phyloP scores from a whole-genome alignment of 1,284 basidiomycete genomes.

The Ceratobasidium theobromae region DNA sequence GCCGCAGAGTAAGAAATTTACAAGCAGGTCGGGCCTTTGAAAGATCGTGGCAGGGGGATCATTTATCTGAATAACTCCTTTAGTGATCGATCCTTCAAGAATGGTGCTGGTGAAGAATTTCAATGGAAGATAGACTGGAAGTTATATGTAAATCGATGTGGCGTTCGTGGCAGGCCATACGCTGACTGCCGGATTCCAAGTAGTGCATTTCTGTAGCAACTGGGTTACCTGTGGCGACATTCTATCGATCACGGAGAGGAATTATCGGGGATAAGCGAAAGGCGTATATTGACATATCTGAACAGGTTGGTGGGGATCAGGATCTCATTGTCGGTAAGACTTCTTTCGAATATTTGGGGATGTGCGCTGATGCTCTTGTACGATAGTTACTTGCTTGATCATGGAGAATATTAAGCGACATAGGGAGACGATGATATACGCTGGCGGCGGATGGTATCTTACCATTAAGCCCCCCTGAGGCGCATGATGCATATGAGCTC shows the following conservation, averaged over 20 bases:
- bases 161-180: not conserved
- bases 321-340: slow-evolving; percentile 16
- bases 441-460: slow-evolving; percentile 2
- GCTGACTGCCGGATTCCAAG: not conserved
- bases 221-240: not conserved
- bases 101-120: not conserved
- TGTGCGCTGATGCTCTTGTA: not conserved
- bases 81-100: slow-evolving; percentile 14
- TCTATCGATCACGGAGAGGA: slow-evolving; percentile 9
- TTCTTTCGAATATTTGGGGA: too few relatives aligned
- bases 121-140: slow-evolving; percentile 17
- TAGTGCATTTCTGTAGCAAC: slow-evolving; percentile 1
- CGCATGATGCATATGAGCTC: too few relatives aligned
- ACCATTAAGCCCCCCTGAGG: slow-evolving; percentile 1
- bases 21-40: slow-evolving; percentile 6
- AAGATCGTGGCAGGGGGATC: not conserved
- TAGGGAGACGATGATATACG: slow-evolving; percentile 4
- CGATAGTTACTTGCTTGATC: not conserved
- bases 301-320: not conserved
- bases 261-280: slow-evolving; percentile 4
- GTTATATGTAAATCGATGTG: slow-evolving; percentile 8
- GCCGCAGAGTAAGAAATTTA: not conserved
- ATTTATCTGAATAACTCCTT: not conserved
- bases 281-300: slow-evolving; percentile 17
- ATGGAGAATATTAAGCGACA: slow-evolving; percentile 5